A percentile compares a stretch with the other conserved stretches of the same genome.
Conservation (phyloP, 495 filamentous ascomycete genomes). For the Cercophora newfieldiana region DNA sequence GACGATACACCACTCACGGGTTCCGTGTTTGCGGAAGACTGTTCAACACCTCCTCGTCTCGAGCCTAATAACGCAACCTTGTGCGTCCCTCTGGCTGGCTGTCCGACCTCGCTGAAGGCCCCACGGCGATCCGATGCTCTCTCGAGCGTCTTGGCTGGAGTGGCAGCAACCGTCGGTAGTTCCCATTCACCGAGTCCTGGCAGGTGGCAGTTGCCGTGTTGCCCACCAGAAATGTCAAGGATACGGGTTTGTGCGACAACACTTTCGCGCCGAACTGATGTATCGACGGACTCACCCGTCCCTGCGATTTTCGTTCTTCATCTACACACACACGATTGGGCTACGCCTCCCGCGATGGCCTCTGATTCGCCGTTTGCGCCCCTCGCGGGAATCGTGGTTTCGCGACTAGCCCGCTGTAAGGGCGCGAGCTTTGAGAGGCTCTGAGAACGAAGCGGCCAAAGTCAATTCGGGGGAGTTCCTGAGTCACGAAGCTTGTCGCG, state of each 20-base stretch:
- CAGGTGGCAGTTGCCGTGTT: constrained; percentile 5
- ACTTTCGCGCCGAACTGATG: constrained; percentile 8
- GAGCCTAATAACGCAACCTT: constrained; percentile 4
- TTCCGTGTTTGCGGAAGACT: constrained; percentile 3
- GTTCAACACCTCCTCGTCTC: neutral
- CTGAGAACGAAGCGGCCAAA: neutral
- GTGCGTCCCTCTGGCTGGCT: neutral
- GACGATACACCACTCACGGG: constrained; percentile 2
- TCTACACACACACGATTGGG: constrained; percentile 1
- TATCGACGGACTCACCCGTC: constrained; percentile 7
- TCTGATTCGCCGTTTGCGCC: constrained; percentile 6
- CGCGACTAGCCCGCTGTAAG: neutral
- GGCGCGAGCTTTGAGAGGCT: neutral
- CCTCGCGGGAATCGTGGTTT: neutral
- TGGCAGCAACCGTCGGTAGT: constrained; percentile 15
- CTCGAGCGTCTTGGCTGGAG: neutral
- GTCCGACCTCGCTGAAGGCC: constrained; percentile 13
- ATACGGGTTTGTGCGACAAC: constrained; percentile 13
- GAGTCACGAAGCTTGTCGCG: neutral
- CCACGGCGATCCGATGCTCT: constrained; percentile 1
- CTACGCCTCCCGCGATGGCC: constrained; percentile 5
- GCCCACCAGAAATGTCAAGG: constrained; percentile 15
- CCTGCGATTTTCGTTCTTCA: constrained; percentile 14
- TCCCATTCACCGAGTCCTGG: constrained; percentile 7
- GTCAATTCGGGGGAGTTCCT: neutral